These are phyloP conservation scores for Trypanosoma avium DNA, from an alignment of 208 protist genomes.

Conservation along the genomic window DNA sequence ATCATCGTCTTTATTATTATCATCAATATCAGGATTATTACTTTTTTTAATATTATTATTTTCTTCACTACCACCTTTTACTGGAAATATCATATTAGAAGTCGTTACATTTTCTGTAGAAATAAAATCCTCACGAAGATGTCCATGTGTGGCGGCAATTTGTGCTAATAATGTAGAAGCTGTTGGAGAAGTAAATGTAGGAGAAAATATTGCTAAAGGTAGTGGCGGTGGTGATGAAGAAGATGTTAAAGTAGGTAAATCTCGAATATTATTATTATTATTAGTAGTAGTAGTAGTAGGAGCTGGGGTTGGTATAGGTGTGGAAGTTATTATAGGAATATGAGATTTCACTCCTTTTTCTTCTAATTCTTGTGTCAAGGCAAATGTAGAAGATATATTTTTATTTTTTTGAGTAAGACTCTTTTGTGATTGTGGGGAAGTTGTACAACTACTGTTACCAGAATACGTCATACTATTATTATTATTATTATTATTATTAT, in stretches of 20 bases:
- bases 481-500: no score
- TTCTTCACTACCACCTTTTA: not conserved
- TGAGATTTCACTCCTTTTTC: not conserved
- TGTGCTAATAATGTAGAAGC: not conserved
- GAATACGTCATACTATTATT: no score
- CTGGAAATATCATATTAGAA: not conserved
- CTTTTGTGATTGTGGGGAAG: no score
- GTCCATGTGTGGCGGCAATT: slow-evolving; percentile 1
- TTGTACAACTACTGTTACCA: no score
- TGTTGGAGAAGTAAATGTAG: not conserved
- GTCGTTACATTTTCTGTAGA: not conserved
- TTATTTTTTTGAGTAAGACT: no score
- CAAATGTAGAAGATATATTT: no score
- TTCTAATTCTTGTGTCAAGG: not conserved
- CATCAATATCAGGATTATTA: not conserved
- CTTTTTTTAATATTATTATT: not conserved
- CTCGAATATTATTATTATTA: no score
- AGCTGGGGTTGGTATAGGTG: not conserved
- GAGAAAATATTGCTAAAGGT: not conserved
- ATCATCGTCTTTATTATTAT: not conserved
- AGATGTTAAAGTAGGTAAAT: no score
- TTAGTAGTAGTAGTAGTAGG: not conserved
- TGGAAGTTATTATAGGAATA: not conserved
- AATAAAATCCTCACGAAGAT: not conserved
- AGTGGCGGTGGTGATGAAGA: not conserved